Conservation (phyloP, 73 alveolate species). For the Strombidium stylifer region DNA sequence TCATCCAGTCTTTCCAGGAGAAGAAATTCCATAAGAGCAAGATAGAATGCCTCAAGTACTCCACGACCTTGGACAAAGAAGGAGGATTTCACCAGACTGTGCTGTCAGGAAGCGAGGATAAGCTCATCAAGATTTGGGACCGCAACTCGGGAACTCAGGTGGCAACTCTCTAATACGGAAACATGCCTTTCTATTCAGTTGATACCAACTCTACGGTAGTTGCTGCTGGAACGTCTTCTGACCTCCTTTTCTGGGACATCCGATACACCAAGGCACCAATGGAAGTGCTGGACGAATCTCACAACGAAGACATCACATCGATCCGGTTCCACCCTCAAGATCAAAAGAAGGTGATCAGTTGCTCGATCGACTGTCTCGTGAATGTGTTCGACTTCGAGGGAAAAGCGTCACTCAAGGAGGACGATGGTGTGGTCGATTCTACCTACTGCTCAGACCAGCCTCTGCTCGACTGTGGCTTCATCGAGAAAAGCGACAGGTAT, state of each 20-base stretch:
- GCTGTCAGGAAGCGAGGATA: constrained; percentile 15
- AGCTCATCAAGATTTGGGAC: constrained; percentile 29
- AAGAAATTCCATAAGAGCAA: constrained; percentile 11
- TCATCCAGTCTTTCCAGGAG: background rate
- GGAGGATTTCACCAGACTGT: background rate
- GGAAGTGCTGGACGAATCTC: constrained; percentile 1
- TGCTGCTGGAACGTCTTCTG: constrained; percentile 20
- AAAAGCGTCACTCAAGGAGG: constrained; percentile 8
- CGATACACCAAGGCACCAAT: constrained; percentile 9
- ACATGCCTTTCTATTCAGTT: constrained; percentile 16
- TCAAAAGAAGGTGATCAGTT: constrained; percentile 15
- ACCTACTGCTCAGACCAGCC: constrained; percentile 27
- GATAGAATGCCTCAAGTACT: background rate
- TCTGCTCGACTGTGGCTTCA: constrained; percentile 25
- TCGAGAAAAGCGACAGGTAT: background rate
- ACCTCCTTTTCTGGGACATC: constrained; percentile 31
- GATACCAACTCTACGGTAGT: constrained; percentile 3
- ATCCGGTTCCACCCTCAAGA: constrained; percentile 8
- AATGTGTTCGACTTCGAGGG: constrained; percentile 16
- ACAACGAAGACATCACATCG: constrained; percentile 28
- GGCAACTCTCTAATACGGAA: background rate
- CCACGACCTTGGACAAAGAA: background rate
- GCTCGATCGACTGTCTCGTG: constrained; percentile 23
- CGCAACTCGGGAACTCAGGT: constrained; percentile 17
- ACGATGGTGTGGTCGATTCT: constrained; percentile 40